phyloP scores from a whole-genome alignment of 257 asterid species.

The Forsythia suspensa region DNA sequence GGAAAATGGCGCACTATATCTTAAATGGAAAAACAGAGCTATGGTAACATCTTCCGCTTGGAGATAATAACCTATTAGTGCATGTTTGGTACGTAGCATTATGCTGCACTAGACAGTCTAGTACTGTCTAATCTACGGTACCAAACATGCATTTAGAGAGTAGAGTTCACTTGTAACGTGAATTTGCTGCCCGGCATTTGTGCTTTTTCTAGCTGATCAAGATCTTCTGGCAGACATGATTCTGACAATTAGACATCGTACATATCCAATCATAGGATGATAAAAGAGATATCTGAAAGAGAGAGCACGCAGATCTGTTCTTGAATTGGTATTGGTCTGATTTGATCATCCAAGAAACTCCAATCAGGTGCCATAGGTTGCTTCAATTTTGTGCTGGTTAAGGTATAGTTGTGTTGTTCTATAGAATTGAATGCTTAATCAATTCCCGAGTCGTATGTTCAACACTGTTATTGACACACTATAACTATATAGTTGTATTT shows the following conservation, averaged over 20 bases:
- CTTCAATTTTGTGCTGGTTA: neutral
- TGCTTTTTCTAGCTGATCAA: neutral
- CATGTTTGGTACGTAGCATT: neutral
- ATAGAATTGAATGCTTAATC: neutral
- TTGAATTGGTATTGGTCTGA: neutral
- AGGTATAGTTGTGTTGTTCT: neutral
- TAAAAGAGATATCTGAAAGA: neutral
- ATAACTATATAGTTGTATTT: no score
- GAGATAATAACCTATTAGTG: slow-evolving; percentile 39
- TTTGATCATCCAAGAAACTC: neutral
- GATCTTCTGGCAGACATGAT: neutral
- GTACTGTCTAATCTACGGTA: neutral
- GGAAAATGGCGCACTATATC: slow-evolving; percentile 63
- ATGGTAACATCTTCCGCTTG: slow-evolving; percentile 78
- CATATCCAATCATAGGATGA: neutral
- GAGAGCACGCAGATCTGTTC: neutral
- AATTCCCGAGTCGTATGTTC: neutral
- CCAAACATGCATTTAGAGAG: neutral
- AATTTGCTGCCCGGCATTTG: neutral
- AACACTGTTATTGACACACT: neutral
- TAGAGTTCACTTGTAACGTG: neutral
- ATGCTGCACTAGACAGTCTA: no score
- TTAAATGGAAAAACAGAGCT: slow-evolving; percentile 81
- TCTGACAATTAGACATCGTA: neutral
- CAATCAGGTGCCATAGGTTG: neutral